Conservation (phyloP, 306 rosid genomes). For the Dryas octopetala region DNA sequence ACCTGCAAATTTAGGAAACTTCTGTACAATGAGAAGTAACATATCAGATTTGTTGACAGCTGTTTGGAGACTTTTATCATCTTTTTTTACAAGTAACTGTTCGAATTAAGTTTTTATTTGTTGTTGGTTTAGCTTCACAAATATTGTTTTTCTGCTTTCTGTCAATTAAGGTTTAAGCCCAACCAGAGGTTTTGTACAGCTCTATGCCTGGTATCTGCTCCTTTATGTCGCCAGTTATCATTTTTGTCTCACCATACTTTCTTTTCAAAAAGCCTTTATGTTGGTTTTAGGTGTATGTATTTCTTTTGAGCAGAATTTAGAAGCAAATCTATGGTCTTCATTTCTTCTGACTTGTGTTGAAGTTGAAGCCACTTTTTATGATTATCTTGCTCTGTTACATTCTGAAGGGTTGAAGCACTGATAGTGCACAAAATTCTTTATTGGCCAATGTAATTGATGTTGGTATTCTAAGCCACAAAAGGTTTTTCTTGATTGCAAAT, state of each 20-base stretch:
- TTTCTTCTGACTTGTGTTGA: background rate
- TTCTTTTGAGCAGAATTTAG: background rate
- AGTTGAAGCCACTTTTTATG: background rate
- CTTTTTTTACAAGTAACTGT: too few relatives aligned
- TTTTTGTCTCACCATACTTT: background rate
- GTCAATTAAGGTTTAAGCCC: background rate
- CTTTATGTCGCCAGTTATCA: background rate
- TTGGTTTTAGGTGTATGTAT: background rate
- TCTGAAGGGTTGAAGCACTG: background rate
- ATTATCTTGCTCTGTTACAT: background rate
- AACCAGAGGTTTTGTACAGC: background rate
- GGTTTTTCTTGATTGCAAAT: background rate
- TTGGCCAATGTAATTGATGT: background rate
- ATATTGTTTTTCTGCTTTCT: background rate
- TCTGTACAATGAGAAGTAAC: background rate
- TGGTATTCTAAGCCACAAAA: background rate
- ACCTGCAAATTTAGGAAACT: background rate
- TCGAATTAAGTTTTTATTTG: too few relatives aligned
- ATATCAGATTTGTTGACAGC: background rate
- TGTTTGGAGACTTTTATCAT: background rate
- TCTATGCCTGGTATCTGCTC: background rate
- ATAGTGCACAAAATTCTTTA: background rate
- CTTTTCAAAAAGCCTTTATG: background rate
- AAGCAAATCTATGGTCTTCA: background rate
- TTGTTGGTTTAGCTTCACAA: background rate